Evolutionary conservation across 352 stramenopile species (phyloP), one percentile per base, ranked within the genome.

Genomic region (Pilasporangium apinafurcum): DNA sequence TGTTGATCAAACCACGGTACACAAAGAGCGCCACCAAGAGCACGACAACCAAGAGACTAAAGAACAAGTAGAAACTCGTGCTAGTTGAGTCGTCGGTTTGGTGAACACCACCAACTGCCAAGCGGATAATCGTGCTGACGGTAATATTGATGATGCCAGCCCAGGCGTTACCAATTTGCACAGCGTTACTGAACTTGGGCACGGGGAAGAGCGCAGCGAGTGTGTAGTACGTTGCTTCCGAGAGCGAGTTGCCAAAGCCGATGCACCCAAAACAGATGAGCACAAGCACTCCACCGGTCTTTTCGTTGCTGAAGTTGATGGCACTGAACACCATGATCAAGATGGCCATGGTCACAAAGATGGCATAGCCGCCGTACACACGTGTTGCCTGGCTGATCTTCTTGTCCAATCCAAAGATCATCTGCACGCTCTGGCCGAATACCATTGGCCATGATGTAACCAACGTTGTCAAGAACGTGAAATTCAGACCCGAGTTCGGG

Each of bases 401-500:
- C 56, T 81, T 83, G 62, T 86, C 73, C 5, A 86, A 35, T 12
- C 66, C 60, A 12, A 56, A 68, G 38, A 72, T 43, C 51, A 89
- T 76, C 32, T 89, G 77, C 10, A 83, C 14, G 0, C 34, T 36
- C 22, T 86, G 69, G 8, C 72, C 77, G 2, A 67, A 35, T 12
- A 73, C 51, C 60, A 86, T 79, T 3, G 77, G 68, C 73, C 77
- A 89, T 12, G 58, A 63, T 8, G 68, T 79, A 21, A 49, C 45
- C 3, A 83, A 53, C 48, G 68, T 86, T 10, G 71, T 86, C 7
- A 89, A 44, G 62, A 86, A 86, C 9, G 63, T 65, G 44, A 89
- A 89, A 40, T 79, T 51, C 33, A 83, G 60, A 0, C 59, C 56
- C 0, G 62, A 69, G 17, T 69, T 40, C 1, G 73, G 58, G 51